Evolutionary conservation across 2,329 filamentous ascomycete species (phyloP), one percentile per base, ranked within the genome.

Genomic region (Penicillium sp.): DNA sequence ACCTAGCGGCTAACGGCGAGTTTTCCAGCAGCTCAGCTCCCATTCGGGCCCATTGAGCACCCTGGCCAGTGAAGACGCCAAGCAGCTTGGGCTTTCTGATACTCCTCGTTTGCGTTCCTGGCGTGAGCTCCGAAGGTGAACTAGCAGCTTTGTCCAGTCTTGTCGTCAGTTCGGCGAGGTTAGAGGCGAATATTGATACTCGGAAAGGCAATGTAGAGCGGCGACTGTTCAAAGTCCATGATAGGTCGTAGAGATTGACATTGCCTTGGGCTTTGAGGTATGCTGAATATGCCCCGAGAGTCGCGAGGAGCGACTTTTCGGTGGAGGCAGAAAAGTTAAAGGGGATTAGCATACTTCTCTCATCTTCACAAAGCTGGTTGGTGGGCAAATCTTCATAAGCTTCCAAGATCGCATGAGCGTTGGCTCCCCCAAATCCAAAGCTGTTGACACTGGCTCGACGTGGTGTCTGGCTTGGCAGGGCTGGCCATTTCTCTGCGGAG

Each of bases 381-480:
- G 24, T 21, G 3, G n/a, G 3, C 21, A 18, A 7, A 3, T 33
- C 15, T 15, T 61, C 49, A 9, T 52, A 64, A 3, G 47, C 53
- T 38, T 79, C 75, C 24, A 79, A 45, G 28, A 79, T 71, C 0
- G 60, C 64, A 50, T 74, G 69, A 0, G 65, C 68, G 50, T 74
- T 74, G 1, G 70, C 66, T 5, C 72, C 71, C 23, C 71, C 71
- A 45, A 69, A 70, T 0, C 70, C 77, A 54, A 80, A 81, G 15
- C 73, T 72, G 51, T 78, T 79, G 0, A 81, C 69, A 34, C 74
- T 74, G 2, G 75, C 76, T 29, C 74, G 60, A 5, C 61, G 62
- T 0, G 49, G 54, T 7, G 38, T 42, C 2, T 70, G 34, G 56
- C 62, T 13, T 49, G 49, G 31, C 1, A 64, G 44, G 3, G 33